A percentile compares a stretch with the other conserved stretches of the same genome.
phyloP scores from a whole-genome alignment of 1,139 yeast genomes.

The Saccharomyces hybrid region DNA sequence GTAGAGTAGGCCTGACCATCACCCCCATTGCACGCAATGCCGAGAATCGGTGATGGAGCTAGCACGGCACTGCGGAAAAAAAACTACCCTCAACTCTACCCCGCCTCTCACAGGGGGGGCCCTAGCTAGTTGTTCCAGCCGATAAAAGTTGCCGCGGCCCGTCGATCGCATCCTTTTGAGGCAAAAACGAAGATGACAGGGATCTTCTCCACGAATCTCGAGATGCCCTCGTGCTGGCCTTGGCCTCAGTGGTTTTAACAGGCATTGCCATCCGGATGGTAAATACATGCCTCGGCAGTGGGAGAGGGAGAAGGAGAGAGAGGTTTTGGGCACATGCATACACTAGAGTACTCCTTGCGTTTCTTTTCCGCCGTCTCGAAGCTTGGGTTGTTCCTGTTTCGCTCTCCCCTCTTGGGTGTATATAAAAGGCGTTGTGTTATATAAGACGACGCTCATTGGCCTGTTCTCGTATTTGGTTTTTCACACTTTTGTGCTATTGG shows the following conservation, averaged over 20 bases:
- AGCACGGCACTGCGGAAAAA: neutral
- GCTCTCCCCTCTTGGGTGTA: neutral
- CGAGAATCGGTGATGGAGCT: neutral
- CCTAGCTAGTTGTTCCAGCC: neutral
- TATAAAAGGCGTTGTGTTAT: neutral
- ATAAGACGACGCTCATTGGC: neutral
- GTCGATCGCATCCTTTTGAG: neutral
- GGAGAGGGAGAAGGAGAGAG: neutral
- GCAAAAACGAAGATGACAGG: neutral
- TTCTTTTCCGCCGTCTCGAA: neutral
- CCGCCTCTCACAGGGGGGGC: neutral
- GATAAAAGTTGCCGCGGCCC: slow-evolving; percentile 1
- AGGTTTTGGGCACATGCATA: no score
- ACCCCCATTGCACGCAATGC: neutral
- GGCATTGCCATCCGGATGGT: neutral
- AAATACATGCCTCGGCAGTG: neutral
- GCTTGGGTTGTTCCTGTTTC: neutral
- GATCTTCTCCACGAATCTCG: neutral
- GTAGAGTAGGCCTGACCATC: neutral
- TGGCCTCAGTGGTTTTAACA: neutral
- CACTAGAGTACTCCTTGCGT: neutral
- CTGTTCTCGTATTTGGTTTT: neutral
- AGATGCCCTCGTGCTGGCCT: neutral
- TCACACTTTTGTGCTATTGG: neutral
- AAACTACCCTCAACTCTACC: neutral